phyloP scores from a whole-genome alignment of 306 rosid genomes.

The Glycine tomentella region DNA sequence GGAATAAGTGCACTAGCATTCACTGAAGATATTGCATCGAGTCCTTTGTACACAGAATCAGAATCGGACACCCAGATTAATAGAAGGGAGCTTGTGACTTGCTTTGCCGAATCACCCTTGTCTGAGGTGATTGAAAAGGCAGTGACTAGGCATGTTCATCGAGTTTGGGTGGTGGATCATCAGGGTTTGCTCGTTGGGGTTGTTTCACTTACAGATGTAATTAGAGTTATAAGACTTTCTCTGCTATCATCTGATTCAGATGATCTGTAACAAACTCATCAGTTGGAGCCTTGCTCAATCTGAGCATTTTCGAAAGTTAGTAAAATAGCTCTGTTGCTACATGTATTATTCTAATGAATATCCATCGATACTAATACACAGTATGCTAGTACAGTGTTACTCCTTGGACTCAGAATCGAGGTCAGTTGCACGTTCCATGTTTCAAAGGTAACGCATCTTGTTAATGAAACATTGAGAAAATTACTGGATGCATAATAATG shows the following conservation, averaged over 20 bases:
- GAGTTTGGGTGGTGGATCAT: conserved; percentile 83
- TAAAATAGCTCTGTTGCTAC: not conserved
- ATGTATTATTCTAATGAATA: not conserved
- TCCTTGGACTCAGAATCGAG: no score
- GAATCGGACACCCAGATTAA: conserved; percentile 18
- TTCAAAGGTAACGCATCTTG: not conserved
- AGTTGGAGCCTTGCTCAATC: no score
- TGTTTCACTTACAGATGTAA: conserved; percentile 73
- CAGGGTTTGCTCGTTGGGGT: conserved; percentile 77
- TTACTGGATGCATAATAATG: not conserved
- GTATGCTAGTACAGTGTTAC: not conserved
- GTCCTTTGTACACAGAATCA: conserved; percentile 48
- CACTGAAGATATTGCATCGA: conserved; percentile 55
- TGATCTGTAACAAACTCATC: not conserved
- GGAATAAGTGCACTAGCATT: conserved; percentile 66
- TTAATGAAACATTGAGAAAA: not conserved
- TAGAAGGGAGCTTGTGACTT: conserved; percentile 67
- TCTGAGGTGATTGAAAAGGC: conserved; percentile 67
- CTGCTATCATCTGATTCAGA: conserved; percentile 43
- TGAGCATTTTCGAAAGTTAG: not conserved
- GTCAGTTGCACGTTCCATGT: no score
- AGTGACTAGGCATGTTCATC: conserved; percentile 71
- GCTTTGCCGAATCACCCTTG: conserved; percentile 58
- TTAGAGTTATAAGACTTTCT: conserved; percentile 67
- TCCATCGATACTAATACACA: not conserved